Conservation (phyloP, 345 rosid genomes). For the Linum trigynum region DNA sequence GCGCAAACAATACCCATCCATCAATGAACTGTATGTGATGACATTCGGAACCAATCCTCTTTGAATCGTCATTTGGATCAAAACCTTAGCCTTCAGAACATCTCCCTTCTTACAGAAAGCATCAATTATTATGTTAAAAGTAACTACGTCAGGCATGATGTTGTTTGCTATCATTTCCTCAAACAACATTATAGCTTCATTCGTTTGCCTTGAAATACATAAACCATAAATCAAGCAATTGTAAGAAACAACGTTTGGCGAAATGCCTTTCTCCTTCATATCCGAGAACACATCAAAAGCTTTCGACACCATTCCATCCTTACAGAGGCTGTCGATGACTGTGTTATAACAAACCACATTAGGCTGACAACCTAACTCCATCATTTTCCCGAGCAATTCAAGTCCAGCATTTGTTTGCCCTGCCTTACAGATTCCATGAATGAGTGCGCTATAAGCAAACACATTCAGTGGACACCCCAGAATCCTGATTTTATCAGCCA, state of each 20-base stretch:
- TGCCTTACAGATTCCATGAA: conserved; percentile 18
- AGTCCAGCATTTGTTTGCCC: conserved; percentile 10
- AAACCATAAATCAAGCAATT: conserved; percentile 22
- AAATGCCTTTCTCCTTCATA: conserved; percentile 16
- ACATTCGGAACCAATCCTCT: not conserved
- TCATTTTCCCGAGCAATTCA: conserved; percentile 21
- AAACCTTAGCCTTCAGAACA: too few relatives aligned
- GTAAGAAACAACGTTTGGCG: conserved; percentile 23
- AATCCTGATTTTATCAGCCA: conserved; percentile 19
- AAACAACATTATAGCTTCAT: conserved; percentile 15
- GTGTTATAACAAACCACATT: conserved; percentile 13
- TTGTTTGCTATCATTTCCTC: too few relatives aligned
- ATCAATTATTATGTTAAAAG: too few relatives aligned
- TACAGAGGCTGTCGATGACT: conserved; percentile 26
- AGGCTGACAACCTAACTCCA: conserved; percentile 10
- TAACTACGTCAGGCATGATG: too few relatives aligned
- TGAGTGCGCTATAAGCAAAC: conserved; percentile 12
- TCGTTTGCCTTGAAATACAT: conserved; percentile 10
- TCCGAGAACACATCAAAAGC: conserved; percentile 16
- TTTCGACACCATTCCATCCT: conserved; percentile 15
- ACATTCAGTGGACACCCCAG: conserved; percentile 15
- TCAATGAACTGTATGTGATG: not conserved
- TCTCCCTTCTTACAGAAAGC: too few relatives aligned
- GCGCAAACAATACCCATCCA: not conserved
- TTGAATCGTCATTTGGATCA: conserved; percentile 17